Percentiles rank a stretch among this genome's conserved stretches.
phyloP scores from a whole-genome alignment of 805 yeast species.

The Candida ascalaphidarum region DNA sequence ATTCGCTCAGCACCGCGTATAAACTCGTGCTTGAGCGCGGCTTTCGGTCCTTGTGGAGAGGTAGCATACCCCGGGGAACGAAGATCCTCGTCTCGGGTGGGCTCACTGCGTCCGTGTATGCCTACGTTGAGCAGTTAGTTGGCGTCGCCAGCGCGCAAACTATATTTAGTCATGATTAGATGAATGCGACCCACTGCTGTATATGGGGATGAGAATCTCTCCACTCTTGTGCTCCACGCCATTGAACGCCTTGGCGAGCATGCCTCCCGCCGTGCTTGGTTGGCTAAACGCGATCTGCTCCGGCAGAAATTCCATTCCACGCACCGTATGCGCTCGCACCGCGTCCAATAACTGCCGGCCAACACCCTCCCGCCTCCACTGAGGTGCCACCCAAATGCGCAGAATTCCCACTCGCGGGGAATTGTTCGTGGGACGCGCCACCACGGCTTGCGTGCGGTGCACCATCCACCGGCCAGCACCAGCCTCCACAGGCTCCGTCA shows the following conservation, averaged over 20 bases:
- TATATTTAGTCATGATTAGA: slow-evolving; percentile 9
- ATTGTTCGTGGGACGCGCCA: slow-evolving; percentile 35
- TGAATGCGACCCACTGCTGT: slow-evolving; percentile 16
- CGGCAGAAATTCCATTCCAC: slow-evolving; percentile 38
- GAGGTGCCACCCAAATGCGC: slow-evolving; percentile 35
- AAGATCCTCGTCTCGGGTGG: slow-evolving; percentile 69
- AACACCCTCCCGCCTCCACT: slow-evolving; percentile 42
- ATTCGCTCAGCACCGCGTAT: slow-evolving; percentile 39
- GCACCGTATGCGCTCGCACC: slow-evolving; percentile 36
- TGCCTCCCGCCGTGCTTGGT: slow-evolving; percentile 59
- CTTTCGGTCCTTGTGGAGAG: slow-evolving; percentile 21
- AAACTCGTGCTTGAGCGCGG: slow-evolving; percentile 24
- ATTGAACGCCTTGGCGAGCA: slow-evolving; percentile 47
- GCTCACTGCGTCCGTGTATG: slow-evolving; percentile 57
- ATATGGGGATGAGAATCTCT: slow-evolving; percentile 41
- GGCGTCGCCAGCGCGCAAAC: slow-evolving; percentile 23
- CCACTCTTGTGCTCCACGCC: slow-evolving; percentile 49
- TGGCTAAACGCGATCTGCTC: slow-evolving; percentile 60
- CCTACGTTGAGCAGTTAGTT: slow-evolving; percentile 42
- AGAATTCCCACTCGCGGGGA: slow-evolving; percentile 29
- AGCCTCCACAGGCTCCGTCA: slow-evolving; percentile 36
- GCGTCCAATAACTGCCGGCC: slow-evolving; percentile 37
- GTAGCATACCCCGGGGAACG: slow-evolving; percentile 51
- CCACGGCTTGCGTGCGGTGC: slow-evolving; percentile 39
- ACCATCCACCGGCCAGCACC: slow-evolving; percentile 53